Evolutionary conservation across 1,139 yeast species (phyloP).

Genomic region (Kodamaea derodonti): DNA sequence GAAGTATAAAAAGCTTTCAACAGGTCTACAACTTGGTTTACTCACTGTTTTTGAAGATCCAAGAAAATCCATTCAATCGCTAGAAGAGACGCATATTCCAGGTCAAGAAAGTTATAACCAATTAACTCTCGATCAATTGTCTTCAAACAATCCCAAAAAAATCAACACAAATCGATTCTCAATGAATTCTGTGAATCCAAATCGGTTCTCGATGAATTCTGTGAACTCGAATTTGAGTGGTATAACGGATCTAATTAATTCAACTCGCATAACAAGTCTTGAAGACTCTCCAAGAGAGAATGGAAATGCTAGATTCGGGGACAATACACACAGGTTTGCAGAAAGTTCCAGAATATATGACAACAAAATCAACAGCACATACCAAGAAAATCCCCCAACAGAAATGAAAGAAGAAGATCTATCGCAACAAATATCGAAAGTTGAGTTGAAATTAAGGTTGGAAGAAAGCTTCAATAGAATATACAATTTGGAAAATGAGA

Average conservation of each 20-base stretch:
- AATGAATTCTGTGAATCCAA: neutral
- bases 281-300: conserved; percentile 15
- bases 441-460: conserved; percentile 30
- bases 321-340: conserved; percentile 40
- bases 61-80: conserved; percentile 13
- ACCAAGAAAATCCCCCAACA: conserved; percentile 22
- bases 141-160: conserved; percentile 7
- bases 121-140: conserved; percentile 31
- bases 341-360: conserved; percentile 39
- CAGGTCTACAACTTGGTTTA: conserved; percentile 40
- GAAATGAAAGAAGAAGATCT: conserved; percentile 9
- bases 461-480: conserved; percentile 41
- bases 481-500: conserved; percentile 33
- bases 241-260: conserved; percentile 35
- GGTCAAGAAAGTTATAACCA: conserved; percentile 32
- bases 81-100: conserved; percentile 27
- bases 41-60: conserved; percentile 40
- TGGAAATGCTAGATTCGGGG: conserved; percentile 24
- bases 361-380: conserved; percentile 35
- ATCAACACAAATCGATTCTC: neutral
- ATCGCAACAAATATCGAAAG: conserved; percentile 24
- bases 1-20: conserved; percentile 31
- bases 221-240: conserved; percentile 28
- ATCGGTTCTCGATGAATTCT: neutral
- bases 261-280: conserved; percentile 13